Base-by-base conservation (phyloP, 495 filamentous ascomycete species). In the Diplogelasinospora grovesii region DNA sequence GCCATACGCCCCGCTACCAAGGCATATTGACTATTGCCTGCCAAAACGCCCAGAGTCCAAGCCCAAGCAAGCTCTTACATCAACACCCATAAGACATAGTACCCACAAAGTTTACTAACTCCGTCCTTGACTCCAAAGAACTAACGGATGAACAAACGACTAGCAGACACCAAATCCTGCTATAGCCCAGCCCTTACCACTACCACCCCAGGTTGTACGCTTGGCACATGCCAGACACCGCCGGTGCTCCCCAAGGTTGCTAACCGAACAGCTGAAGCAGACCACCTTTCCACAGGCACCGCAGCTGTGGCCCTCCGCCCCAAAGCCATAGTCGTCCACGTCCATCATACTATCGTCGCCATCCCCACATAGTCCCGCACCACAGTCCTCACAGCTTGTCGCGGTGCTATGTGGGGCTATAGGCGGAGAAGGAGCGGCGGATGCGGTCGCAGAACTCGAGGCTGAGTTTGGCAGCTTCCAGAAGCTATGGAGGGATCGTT, bases 261-360 rank as follows among this genome's bases (percentile, higher is more conserved):
- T 69, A 38, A 71, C 54, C 3, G 67, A 71, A 48, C 70, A 73
- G 39, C 64, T 61, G 35, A 61, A 70, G 53, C 70, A 73, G 29
- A 72, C 63, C 8, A 55, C 40, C 50, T 71, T 71, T 18, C 65
- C 50, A 32, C 70, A 73, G 2, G 56, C 61, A 1, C 44, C 50
- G 29, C 68, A 71, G 44, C 37, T 24, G 36, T 56, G 42, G 2
- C 46, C 52, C 2, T 49, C 40, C 41, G 13, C 5, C 33, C 53
- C 34, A 49, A 16, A 15, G 42, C 52, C 54, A 19, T 19, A 32
- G 9, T 25, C 39, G 31, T 53, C 52, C 8, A 48, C 14, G 22
- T 56, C 49, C 42, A 50, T 43, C 43, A 61, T 65, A 34, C 36
- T 41, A 30, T 46, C 57, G 22, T 53, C 54, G 16, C 52, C 45